These are phyloP conservation scores for Aspergillus amoenus DNA, from an alignment of 2,329 filamentous ascomycete genomes.

Conservation along the genomic window DNA sequence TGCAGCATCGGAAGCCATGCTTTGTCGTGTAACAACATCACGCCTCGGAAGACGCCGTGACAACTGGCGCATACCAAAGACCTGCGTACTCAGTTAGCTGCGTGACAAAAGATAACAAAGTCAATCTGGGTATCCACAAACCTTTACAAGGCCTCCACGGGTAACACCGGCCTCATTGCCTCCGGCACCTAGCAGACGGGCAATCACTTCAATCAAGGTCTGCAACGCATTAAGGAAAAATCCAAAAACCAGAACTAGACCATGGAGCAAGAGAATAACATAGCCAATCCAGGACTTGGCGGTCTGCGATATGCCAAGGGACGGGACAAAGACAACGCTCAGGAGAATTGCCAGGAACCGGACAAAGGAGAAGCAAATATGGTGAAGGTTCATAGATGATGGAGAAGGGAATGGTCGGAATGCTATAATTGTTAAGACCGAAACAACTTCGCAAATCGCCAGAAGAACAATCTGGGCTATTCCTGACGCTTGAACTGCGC, in stretches of 20 bases:
- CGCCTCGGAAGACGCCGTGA: slow-evolving; percentile 69
- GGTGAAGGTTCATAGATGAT: slow-evolving; percentile 97
- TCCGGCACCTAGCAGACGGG: slow-evolving; percentile 78
- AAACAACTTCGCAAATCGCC: slow-evolving; percentile 90
- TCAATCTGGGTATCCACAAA: slow-evolving; percentile 26
- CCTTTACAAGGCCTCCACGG: slow-evolving; percentile 79
- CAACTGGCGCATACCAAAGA: slow-evolving; percentile 87
- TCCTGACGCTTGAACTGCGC: slow-evolving; percentile 87
- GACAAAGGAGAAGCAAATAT: slow-evolving; percentile 76
- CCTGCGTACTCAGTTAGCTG: slow-evolving; percentile 36
- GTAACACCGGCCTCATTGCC: slow-evolving; percentile 69
- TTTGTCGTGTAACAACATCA: slow-evolving; percentile 68
- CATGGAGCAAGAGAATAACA: slow-evolving; percentile 82
- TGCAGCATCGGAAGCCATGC: slow-evolving; percentile 76
- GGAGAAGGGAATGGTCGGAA: slow-evolving; percentile 87
- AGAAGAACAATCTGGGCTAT: slow-evolving; percentile 90
- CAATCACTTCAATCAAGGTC: slow-evolving; percentile 84
- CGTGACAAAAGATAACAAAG: neutral
- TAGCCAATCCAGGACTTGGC: slow-evolving; percentile 95
- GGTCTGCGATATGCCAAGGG: slow-evolving; percentile 73
- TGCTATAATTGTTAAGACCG: slow-evolving; percentile 80
- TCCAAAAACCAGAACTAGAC: slow-evolving; percentile 78
- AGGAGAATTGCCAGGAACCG: slow-evolving; percentile 74
- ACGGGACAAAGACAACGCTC: slow-evolving; percentile 81
- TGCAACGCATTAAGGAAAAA: slow-evolving; percentile 92